A percentile compares a stretch with the other conserved stretches of the same genome.
Conservation (phyloP, 139 green algal genomes). For the Coccomyxa sp. region DNA sequence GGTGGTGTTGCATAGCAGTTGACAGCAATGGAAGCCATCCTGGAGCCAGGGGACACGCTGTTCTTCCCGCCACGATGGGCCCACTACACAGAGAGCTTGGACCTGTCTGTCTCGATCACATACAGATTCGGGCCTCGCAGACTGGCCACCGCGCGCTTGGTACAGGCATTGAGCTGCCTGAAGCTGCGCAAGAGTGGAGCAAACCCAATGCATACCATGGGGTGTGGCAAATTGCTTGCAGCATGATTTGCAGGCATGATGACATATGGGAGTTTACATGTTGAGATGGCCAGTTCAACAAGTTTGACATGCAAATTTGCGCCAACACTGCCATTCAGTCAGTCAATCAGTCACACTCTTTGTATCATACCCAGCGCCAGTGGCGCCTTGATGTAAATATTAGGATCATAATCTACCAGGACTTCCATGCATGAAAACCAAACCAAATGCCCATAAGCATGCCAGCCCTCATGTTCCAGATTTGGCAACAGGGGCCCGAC, state of each 20-base stretch:
- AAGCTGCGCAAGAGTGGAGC: neutral
- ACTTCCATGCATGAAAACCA: no score
- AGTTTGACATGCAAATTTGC: no score
- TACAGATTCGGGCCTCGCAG: constrained; percentile 1
- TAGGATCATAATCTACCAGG: no score
- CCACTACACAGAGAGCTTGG: constrained; percentile 45
- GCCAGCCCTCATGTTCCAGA: no score
- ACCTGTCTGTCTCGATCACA: constrained; percentile 12
- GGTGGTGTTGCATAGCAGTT: neutral
- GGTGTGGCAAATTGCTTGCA: no score
- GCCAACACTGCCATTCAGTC: no score
- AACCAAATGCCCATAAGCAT: no score
- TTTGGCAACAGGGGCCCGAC: no score
- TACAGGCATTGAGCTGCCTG: neutral
- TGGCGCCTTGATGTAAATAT: no score
- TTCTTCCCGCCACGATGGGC: constrained; percentile 40
- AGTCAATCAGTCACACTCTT: no score
- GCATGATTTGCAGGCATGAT: neutral
- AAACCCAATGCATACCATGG: neutral
- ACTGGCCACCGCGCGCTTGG: neutral
- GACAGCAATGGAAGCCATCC: constrained; percentile 33
- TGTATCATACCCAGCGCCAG: no score
- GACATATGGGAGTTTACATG: neutral
- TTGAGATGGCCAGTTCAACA: neutral
- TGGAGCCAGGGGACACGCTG: constrained; percentile 42